A percentile compares a stretch with the other conserved stretches of the same genome.
Evolutionary conservation across 768 basidiomycete genomes (phyloP).

Genomic region (Lenzites betulinus): DNA sequence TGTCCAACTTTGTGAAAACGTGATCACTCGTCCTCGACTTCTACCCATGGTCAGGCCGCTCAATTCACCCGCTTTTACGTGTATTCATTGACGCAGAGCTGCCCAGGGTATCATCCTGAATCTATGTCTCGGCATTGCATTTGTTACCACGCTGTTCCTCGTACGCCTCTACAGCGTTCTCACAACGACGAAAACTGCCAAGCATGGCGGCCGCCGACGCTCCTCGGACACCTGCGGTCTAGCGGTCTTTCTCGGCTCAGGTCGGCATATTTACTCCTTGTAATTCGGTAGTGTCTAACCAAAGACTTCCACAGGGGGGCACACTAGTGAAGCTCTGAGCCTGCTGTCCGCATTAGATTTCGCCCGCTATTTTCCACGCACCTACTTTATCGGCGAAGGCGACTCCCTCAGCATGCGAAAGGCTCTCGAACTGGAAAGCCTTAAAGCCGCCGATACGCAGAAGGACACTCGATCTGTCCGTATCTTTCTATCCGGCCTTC

Average conservation of each 20-base stretch:
- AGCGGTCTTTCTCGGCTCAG: conserved; percentile 93
- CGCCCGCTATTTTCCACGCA: conserved; percentile 70
- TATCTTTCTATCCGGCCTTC: conserved; percentile 3
- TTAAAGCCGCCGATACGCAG: conserved; percentile 31
- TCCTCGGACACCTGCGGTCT: conserved; percentile 44
- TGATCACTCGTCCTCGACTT: neutral
- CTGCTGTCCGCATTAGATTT: conserved; percentile 76
- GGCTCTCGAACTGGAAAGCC: conserved; percentile 62
- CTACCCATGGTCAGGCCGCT: conserved; percentile 2
- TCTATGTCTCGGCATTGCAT: neutral
- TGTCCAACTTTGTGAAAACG: neutral
- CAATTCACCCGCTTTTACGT: neutral
- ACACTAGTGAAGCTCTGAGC: conserved; percentile 84
- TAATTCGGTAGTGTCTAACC: neutral
- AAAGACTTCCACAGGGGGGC: conserved; percentile 67
- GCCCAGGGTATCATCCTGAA: neutral
- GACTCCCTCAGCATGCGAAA: conserved; percentile 79
- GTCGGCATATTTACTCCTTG: conserved; percentile 41
- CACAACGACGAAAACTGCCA: conserved; percentile 3
- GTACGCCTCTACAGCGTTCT: conserved; percentile 4
- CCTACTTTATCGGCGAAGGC: conserved; percentile 81
- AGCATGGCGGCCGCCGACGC: conserved; percentile 3
- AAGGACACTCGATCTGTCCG: conserved; percentile 22
- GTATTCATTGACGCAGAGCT: neutral
- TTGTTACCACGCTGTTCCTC: neutral